A percentile compares a stretch with the other conserved stretches of the same genome.
Conservation (phyloP, 2,329 filamentous ascomycete species). For the Sphaceloma murrayae region DNA sequence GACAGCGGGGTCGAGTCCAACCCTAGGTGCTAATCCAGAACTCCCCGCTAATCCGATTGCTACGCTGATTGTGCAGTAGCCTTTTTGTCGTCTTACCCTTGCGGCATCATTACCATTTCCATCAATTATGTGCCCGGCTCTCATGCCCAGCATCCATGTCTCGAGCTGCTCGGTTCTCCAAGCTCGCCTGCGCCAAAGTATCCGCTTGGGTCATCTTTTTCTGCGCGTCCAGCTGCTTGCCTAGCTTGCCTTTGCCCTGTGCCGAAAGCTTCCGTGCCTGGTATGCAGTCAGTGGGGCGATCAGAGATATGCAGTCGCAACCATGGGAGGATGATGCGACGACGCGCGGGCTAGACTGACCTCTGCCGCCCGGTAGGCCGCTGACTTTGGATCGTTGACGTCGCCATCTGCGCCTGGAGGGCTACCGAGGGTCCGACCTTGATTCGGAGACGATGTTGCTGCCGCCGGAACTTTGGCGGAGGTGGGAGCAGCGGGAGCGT, state of each 20-base stretch:
- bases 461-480: conserved; percentile 16
- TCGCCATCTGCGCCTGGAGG: conserved; percentile 26
- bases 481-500: conserved; percentile 33
- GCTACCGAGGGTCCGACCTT: conserved; percentile 52
- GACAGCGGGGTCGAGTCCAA: no score
- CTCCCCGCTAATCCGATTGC: not conserved
- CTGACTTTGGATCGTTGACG: conserved; percentile 54
- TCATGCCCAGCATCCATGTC: conserved; percentile 57
- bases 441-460: conserved; percentile 25
- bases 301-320: conserved; percentile 20
- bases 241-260: conserved; percentile 55
- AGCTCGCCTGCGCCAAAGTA: conserved; percentile 58
- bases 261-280: conserved; percentile 59
- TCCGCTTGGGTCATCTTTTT: conserved; percentile 62
- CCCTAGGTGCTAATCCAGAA: no score
- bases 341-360: conserved; percentile 41
- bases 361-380: conserved; percentile 76
- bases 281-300: conserved; percentile 13
- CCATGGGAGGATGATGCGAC: conserved; percentile 15
- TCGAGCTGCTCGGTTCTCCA: conserved; percentile 53
- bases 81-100: not conserved
- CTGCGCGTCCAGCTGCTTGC: conserved; percentile 61
- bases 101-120: not conserved
- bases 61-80: not conserved
- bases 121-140: conserved; percentile 31